A percentile compares a stretch with the other conserved stretches of the same genome.
Evolutionary conservation across 1,284 basidiomycete genomes (phyloP).

Genomic region (Neotropicomus parvogracilis): DNA sequence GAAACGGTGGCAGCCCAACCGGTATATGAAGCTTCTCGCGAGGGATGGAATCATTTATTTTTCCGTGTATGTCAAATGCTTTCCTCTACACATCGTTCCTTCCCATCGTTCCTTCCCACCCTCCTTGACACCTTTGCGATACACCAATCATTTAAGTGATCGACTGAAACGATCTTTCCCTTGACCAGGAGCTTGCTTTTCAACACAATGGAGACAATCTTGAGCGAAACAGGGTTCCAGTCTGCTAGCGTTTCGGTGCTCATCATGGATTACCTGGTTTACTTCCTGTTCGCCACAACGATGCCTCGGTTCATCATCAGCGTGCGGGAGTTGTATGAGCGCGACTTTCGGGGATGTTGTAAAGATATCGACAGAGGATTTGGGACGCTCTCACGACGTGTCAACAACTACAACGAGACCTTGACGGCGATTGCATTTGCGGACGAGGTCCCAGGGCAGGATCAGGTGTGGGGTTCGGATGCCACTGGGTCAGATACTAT

Average conservation of each 20-base stretch:
- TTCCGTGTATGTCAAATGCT: background rate
- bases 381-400: background rate
- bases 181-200: no score
- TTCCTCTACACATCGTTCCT: background rate
- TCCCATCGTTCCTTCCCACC: background rate
- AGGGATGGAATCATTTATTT: background rate
- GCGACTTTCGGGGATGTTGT: background rate
- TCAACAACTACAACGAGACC: background rate
- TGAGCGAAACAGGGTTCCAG: background rate
- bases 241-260: background rate
- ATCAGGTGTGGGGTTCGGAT: no score
- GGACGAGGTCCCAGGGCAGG: background rate
- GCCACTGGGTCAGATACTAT: no score
- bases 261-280: background rate
- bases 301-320: conserved; percentile 3
- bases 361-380: conserved; percentile 1
- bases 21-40: background rate
- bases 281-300: background rate
- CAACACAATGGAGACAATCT: no score
- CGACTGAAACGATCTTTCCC: background rate
- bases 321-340: background rate
- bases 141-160: background rate
- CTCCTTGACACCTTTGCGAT: background rate
- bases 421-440: background rate
- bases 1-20: background rate